phyloP scores from a whole-genome alignment of 805 yeast genomes.

The Yarrowia osloensis region DNA sequence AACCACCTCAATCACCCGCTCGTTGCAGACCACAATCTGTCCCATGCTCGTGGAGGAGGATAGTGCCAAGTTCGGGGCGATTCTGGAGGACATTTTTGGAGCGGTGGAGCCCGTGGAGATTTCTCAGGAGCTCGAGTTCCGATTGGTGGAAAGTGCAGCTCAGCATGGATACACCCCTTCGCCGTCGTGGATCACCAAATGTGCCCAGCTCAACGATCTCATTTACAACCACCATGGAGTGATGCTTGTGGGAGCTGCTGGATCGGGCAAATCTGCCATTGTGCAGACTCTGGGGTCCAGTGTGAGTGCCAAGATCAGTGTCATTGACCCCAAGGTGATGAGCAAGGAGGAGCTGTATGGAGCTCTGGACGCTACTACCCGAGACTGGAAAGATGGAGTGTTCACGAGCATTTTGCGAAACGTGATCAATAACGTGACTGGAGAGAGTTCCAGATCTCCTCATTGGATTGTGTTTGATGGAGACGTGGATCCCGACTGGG shows the following conservation, averaged over 20 bases:
- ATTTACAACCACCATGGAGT: slow-evolving; percentile 71
- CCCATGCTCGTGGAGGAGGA: slow-evolving; percentile 70
- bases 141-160: slow-evolving; percentile 39
- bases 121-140: slow-evolving; percentile 40
- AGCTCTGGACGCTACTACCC: slow-evolving; percentile 64
- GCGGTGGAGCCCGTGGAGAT: slow-evolving; percentile 35
- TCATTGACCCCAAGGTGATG: slow-evolving; percentile 75
- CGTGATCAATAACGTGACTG: slow-evolving; percentile 56
- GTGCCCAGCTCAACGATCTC: slow-evolving; percentile 61
- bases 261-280: slow-evolving; percentile 68
- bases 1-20: slow-evolving; percentile 47
- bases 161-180: slow-evolving; percentile 44
- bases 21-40: slow-evolving; percentile 61
- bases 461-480: slow-evolving; percentile 90
- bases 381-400: slow-evolving; percentile 93
- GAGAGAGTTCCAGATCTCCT: slow-evolving; percentile 52
- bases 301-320: slow-evolving; percentile 39
- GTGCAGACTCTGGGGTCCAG: slow-evolving; percentile 46
- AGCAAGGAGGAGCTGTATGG: slow-evolving; percentile 72
- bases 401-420: slow-evolving; percentile 67
- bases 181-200: slow-evolving; percentile 54
- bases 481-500: slow-evolving; percentile 92
- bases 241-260: slow-evolving; percentile 76
- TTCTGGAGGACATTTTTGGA: slow-evolving; percentile 32
- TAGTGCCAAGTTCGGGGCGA: slow-evolving; percentile 36